Base-by-base conservation (phyloP, 164 flowering plant genomes). In the Magnolia changhungtana region DNA sequence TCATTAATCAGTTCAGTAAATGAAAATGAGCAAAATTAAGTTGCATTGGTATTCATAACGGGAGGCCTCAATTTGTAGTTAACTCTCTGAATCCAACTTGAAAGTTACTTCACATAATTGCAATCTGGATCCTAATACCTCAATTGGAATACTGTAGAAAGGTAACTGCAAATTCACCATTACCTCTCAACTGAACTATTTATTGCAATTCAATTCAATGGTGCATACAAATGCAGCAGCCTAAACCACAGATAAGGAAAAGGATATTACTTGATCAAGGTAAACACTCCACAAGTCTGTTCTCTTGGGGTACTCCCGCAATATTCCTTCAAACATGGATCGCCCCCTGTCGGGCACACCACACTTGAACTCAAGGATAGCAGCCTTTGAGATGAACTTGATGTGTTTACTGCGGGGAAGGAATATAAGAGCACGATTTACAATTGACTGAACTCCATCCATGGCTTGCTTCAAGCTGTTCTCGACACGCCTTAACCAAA, bases 261-360 rank as follows among this genome's bases (percentile, higher is more conserved):
- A 20, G 11, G 29, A 14, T 29, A 63, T 83, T 86, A 93, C 99
- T 74, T 94, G 98, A 84, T 96, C 98, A 58, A 96, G 85, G 78
- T 96, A 96, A 63, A 91, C 77, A 72, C 90, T 96, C 99, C 99
- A 96, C 78, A 96, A 78, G 81, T 96, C 99, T 21, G 89, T 90
- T 81, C 95, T 89, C 81, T 91, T 96, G 10, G 99, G 99, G 75
- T 89, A 90, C 79, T 92, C 95, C 72, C 89, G 81, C 74, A 96
- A 78, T 69, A 96, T 86, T 76, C 84, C 87, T 83, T 96, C 99
- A 82, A 96, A 94, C 88, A 92, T 74, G 37, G 97, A 84, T 72
- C 98, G 81, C 13, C 91, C 99, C 80, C 91, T 87, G 75, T 96
- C 97, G 51, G 98, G 87, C 63, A 87, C 86, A 20, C 97, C 99